These are phyloP conservation scores for Cytospora piceae DNA, from an alignment of 2,329 filamentous ascomycete species.

Conservation along the genomic window DNA sequence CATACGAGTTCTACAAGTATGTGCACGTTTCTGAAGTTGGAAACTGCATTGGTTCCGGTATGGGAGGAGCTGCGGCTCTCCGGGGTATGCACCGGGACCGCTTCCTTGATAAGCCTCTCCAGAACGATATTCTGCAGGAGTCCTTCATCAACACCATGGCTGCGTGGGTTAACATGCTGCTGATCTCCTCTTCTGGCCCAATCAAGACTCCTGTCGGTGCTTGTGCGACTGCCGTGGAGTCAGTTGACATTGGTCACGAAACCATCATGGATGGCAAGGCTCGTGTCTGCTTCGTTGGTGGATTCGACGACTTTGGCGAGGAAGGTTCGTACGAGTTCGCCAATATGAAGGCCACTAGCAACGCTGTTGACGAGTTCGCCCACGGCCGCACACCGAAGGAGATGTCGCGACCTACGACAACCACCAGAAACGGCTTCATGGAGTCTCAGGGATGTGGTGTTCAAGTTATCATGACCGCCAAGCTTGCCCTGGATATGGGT, in stretches of 20 bases:
- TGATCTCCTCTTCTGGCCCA: slow-evolving; percentile 93
- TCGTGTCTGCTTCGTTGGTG: slow-evolving; percentile 94
- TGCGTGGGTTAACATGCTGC: slow-evolving; percentile 99
- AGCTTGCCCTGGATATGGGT: slow-evolving; percentile 96
- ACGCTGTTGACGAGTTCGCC: slow-evolving; percentile 92
- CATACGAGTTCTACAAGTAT: slow-evolving; percentile 99
- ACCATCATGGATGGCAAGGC: slow-evolving; percentile 99
- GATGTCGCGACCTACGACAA: slow-evolving; percentile 97
- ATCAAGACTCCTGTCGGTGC: slow-evolving; percentile 99
- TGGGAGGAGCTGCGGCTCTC: slow-evolving; percentile 90
- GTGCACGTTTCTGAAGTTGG: slow-evolving; percentile 97
- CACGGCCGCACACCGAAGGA: slow-evolving; percentile 94
- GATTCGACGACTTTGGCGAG: slow-evolving; percentile 98
- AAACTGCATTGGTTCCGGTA: slow-evolving; percentile 98
- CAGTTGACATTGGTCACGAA: slow-evolving; percentile 95
- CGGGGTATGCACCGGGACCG: slow-evolving; percentile 98
- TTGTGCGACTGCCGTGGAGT: slow-evolving; percentile 96
- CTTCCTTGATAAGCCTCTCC: slow-evolving; percentile 93
- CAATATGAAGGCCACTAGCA: slow-evolving; percentile 99
- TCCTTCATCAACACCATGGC: slow-evolving; percentile 99
- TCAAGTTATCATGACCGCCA: slow-evolving; percentile 97
- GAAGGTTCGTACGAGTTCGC: slow-evolving; percentile 99
- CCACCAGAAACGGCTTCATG: slow-evolving; percentile 98
- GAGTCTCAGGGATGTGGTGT: slow-evolving; percentile 98
- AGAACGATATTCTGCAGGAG: slow-evolving; percentile 98